Base-by-base conservation (phyloP, 2,329 filamentous ascomycete species). In the Hypomyces rosellus region DNA sequence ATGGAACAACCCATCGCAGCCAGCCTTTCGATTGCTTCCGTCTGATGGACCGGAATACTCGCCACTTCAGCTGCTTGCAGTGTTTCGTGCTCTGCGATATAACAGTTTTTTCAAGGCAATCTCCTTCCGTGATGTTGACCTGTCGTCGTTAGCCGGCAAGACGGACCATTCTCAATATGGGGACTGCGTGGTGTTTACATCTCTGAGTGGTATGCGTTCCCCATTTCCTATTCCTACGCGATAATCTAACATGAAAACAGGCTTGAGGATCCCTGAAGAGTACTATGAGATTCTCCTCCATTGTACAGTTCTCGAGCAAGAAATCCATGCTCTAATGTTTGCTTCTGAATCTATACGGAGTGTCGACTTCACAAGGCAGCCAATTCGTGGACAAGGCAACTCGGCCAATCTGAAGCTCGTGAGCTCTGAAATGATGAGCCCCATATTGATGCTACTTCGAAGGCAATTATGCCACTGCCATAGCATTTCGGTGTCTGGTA, bases 81-180 rank as follows among this genome's bases (percentile, higher is more conserved):
- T 81, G 1, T 72, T 81, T 56, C 73, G 77, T 4, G 76, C 78
- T 2, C 63, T 81, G 52, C 71, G 78, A 9, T 82, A 79, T 59
- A 82, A 82, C 48, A 78, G 77, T 55, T 81, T 76, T 57, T 81
- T 82, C 63, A 77, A 75, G 51, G 75, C 77, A 1, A 62, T 82
- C n/a, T 81, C 76, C 2, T 79, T 82, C 54, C 63, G 68, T 9
- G 71, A 76, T 47, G 69, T 81, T 13, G 74, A 80, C 54, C 66
- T 82, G 16, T 72, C 71, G 1, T 57, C 65, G 7, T 57, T 71
- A 12, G 61, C 60, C 30, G 63, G 64, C 36, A 68, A 62, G 44
- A 69, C 69, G 43, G 78, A 81, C 52, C 69, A 70, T 40, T 60
- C 66, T 2, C 65, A 68, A 5, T 70, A 74, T 36, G 70, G 69